A percentile compares a stretch with the other conserved stretches of the same genome.
phyloP scores from a whole-genome alignment of 1,139 yeast species.

The Tardiomyces blankii region DNA sequence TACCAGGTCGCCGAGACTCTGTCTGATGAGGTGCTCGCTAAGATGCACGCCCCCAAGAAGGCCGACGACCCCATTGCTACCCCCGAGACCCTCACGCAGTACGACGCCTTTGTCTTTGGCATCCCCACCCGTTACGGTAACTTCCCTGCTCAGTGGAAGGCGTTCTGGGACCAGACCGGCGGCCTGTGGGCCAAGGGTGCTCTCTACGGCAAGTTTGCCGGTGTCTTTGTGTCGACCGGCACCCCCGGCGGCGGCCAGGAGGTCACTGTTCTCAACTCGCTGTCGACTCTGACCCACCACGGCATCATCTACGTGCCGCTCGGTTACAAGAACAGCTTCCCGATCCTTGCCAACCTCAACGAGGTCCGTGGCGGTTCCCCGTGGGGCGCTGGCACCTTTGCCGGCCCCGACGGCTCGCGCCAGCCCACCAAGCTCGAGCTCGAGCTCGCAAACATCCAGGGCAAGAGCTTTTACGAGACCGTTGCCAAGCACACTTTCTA shows the following conservation, averaged over 20 bases:
- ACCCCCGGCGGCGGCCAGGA: conserved; percentile 84
- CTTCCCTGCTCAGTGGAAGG: conserved; percentile 70
- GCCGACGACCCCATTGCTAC: conserved; percentile 63
- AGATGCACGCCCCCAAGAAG: conserved; percentile 49
- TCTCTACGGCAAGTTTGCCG: conserved; percentile 65
- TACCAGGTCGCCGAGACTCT: conserved; percentile 78
- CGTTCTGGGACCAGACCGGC: conserved; percentile 78
- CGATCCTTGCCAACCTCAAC: conserved; percentile 44
- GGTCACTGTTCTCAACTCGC: conserved; percentile 49
- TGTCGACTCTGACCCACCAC: conserved; percentile 65
- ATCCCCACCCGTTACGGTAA: conserved; percentile 78
- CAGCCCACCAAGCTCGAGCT: conserved; percentile 55
- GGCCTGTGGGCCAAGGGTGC: conserved; percentile 74
- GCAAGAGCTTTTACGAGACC: conserved; percentile 47
- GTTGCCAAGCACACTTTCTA: conserved; percentile 11
- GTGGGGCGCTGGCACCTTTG: conserved; percentile 83
- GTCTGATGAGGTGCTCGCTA: conserved; percentile 45
- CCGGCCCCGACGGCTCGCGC: conserved; percentile 75
- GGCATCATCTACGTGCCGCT: conserved; percentile 73
- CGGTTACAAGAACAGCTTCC: conserved; percentile 59
- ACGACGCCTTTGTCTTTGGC: conserved; percentile 73
- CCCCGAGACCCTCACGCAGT: conserved; percentile 43
- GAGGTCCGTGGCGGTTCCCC: conserved; percentile 79
- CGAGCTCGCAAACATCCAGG: conserved; percentile 54
- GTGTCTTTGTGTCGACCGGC: conserved; percentile 69